Base-by-base conservation (phyloP, 78 protist species). In the Neovahlkampfia damariscottae region DNA sequence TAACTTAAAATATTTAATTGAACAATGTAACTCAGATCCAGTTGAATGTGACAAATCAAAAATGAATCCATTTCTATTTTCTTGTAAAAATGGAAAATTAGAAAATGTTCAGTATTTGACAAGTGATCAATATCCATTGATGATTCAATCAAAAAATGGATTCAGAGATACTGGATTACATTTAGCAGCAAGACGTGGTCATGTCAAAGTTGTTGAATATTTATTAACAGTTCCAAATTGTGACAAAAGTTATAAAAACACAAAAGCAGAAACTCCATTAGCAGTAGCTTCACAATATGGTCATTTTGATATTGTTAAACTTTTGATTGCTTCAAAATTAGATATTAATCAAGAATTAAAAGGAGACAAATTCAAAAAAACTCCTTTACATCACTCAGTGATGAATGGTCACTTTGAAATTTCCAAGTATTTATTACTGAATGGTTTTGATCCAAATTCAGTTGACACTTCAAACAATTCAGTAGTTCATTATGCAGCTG, bases 381-480 rank as follows among this genome's bases (percentile, higher is more conserved):
- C 74, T 35, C 29, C 79, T 6, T 50, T 83, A 1, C 38, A 36
- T n/a, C 34, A 41, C 40, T 82, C 86, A 4, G 39, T 40, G 40
- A 81, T 70, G 29, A 83, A 80, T 31, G 82, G 86, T 9, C 66
- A 74, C 28, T 9, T 40, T 0, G 30, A 8, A 58, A 6, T 40
- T 1, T n/a, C 67, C 28, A 9, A 72, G 2, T 1, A 34, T 28
- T 35, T 83, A 27, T 58, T 80, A 27, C 10, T 30, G n/a, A 35
- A 9, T 30, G 85, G 84, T 7, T 28, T 1, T 38, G n/a, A 83
- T 34, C 37, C 72, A 27, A 5, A 71, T 38, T 67, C 41, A 1
- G 37, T 8, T 37, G 86, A 83, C 71, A 10, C 70, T 40, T 34
- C 78, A 36, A 78, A 32, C 35, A 81, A 81, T 41, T 40, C 85